A percentile compares a stretch with the other conserved stretches of the same genome.
phyloP scores from a whole-genome alignment of 2,329 filamentous ascomycete species.

The Aspergillus sojae region DNA sequence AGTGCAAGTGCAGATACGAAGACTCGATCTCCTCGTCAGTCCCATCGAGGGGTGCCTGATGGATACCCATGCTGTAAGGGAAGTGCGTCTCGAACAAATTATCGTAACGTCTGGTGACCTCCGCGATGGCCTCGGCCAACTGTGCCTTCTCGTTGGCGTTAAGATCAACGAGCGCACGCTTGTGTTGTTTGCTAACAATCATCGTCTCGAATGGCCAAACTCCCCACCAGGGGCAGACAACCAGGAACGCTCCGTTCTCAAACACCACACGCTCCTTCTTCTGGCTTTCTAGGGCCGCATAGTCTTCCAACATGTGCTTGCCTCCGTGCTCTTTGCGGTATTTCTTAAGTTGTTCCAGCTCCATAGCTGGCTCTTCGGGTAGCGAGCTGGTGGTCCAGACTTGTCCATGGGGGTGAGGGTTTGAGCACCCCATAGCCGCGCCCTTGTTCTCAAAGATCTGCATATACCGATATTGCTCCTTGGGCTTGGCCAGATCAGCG shows the following conservation, averaged over 20 bases:
- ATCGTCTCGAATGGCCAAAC: conserved; percentile 97
- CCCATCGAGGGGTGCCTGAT: conserved; percentile 87
- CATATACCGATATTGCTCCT: conserved; percentile 89
- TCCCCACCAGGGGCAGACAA: conserved; percentile 96
- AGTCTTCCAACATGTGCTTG: conserved; percentile 80
- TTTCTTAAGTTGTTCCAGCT: conserved; percentile 75
- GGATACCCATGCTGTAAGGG: conserved; percentile 94
- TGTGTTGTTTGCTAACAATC: conserved; percentile 80
- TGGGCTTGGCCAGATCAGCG: conserved; percentile 55
- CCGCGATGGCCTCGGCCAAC: conserved; percentile 81
- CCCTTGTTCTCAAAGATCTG: conserved; percentile 99
- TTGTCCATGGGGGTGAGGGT: conserved; percentile 96
- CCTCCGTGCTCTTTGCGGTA: conserved; percentile 75
- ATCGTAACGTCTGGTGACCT: conserved; percentile 89
- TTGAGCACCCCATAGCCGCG: conserved; percentile 96
- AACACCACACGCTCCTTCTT: conserved; percentile 86
- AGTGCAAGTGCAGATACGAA: conserved; percentile 94
- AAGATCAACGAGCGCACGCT: conserved; percentile 82
- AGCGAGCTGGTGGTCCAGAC: conserved; percentile 91
- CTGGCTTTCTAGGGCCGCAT: conserved; percentile 77
- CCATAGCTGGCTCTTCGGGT: conserved; percentile 83
- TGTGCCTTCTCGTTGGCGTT: conserved; percentile 68
- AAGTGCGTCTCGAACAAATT: conserved; percentile 97
- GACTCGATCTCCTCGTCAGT: conserved; percentile 80
- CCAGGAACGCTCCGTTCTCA: conserved; percentile 81